Percentiles rank a stretch among this genome's conserved stretches.
Evolutionary conservation across 2,329 filamentous ascomycete species (phyloP).

Genomic region (Pezicula neosporulosa): DNA sequence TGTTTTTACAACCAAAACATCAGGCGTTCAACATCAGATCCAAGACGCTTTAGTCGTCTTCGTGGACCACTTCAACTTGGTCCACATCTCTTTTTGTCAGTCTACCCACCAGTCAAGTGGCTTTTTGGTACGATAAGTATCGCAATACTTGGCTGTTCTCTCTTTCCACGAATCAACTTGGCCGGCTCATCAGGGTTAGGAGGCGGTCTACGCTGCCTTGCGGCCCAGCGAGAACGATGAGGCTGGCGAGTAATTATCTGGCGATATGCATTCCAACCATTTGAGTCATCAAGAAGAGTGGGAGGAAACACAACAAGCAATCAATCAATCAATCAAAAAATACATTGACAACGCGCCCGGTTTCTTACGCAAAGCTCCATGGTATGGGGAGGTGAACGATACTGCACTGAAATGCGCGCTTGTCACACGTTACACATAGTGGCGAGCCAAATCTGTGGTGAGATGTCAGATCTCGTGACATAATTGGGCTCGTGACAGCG

Average conservation of each 20-base stretch:
- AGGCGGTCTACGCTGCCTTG: not conserved
- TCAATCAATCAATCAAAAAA: not conserved
- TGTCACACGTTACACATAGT: too few species aligned
- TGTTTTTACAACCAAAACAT: slow-evolving; percentile 86
- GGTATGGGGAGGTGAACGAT: too few species aligned
- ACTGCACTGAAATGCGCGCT: too few species aligned
- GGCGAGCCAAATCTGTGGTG: not conserved
- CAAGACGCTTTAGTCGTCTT: slow-evolving; percentile 60
- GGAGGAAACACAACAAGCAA: not conserved
- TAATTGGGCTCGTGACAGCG: not conserved
- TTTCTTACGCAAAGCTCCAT: too few species aligned
- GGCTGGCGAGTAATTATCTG: not conserved
- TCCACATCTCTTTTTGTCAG: slow-evolving; percentile 37
- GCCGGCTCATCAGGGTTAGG: not conserved
- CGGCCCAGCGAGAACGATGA: not conserved
- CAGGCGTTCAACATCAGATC: slow-evolving; percentile 74
- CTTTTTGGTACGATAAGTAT: slow-evolving; percentile 8
- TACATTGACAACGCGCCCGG: not conserved
- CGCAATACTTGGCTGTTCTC: too few species aligned
- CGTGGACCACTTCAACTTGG: slow-evolving; percentile 66
- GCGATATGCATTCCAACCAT: not conserved
- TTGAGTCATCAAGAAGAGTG: not conserved
- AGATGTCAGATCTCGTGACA: not conserved
- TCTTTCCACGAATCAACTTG: not conserved
- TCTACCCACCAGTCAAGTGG: slow-evolving; percentile 17